These are phyloP conservation scores for Fusarium brachygibbosum DNA, from an alignment of 2,329 filamentous ascomycete genomes.

Conservation along the genomic window DNA sequence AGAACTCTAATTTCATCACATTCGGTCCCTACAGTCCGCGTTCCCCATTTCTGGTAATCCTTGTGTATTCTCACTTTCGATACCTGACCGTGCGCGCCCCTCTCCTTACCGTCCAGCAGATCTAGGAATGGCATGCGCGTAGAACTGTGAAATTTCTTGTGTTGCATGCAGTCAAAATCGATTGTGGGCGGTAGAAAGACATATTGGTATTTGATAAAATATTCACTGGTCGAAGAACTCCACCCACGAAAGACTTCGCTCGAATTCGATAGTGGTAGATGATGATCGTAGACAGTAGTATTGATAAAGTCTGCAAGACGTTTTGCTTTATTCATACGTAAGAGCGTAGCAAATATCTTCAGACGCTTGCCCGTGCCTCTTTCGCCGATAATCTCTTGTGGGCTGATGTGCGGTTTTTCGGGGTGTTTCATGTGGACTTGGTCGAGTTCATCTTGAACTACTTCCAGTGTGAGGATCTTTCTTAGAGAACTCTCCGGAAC, in stretches of 20 bases:
- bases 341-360: not conserved
- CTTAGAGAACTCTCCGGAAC: too few species aligned
- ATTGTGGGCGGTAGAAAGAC: not conserved
- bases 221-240: not conserved
- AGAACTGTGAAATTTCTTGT: not conserved
- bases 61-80: slow-evolving; percentile 1
- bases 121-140: not conserved
- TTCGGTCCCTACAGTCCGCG: not conserved
- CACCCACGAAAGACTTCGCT: not conserved
- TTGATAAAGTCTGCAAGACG: not conserved
- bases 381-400: too few species aligned
- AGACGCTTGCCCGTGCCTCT: too few species aligned
- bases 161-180: not conserved
- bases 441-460: too few species aligned
- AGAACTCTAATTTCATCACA: not conserved
- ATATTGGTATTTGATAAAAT: not conserved
- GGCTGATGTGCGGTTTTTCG: too few species aligned
- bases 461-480: too few species aligned
- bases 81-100: not conserved
- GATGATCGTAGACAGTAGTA: not conserved
- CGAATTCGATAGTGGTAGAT: not conserved
- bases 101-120: too few species aligned
- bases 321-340: not conserved
- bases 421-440: too few species aligned
- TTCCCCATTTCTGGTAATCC: not conserved